A percentile compares a stretch with the other conserved stretches of the same genome.
These are phyloP conservation scores for Shiraia bambusicola DNA, from an alignment of 2,329 filamentous ascomycete species.

Conservation along the genomic window DNA sequence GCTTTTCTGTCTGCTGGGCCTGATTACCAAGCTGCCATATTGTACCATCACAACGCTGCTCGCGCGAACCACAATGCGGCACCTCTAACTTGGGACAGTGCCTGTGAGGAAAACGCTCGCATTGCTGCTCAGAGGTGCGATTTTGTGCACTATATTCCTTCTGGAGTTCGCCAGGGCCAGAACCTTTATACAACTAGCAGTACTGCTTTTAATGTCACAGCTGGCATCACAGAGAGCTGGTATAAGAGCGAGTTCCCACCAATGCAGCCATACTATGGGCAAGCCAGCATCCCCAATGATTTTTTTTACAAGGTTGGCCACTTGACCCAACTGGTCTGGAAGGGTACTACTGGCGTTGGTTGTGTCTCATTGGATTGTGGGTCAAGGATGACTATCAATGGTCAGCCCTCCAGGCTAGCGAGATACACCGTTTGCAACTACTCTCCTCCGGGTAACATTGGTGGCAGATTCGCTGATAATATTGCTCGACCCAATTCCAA, in stretches of 20 bases:
- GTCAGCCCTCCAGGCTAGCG: conserved; percentile 21
- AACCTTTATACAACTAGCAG: conserved; percentile 76
- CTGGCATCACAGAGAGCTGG: conserved; percentile 78
- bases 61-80: conserved; percentile 76
- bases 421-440: conserved; percentile 84
- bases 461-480: conserved; percentile 56
- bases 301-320: conserved; percentile 38
- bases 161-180: conserved; percentile 70
- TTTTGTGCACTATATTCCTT: conserved; percentile 62
- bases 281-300: conserved; percentile 54
- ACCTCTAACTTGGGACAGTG: conserved; percentile 67
- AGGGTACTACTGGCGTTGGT: conserved; percentile 40
- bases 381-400: conserved; percentile 25
- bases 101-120: conserved; percentile 58
- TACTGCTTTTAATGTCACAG: conserved; percentile 58
- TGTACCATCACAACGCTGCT: conserved; percentile 83
- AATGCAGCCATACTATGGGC: conserved; percentile 60
- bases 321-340: conserved; percentile 44
- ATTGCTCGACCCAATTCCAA: conserved; percentile 46
- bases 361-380: conserved; percentile 39
- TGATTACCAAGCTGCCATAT: conserved; percentile 34
- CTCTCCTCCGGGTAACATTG: conserved; percentile 63
- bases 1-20: conserved; percentile 25
- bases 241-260: conserved; percentile 77
- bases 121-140: conserved; percentile 72